Evolutionary conservation across 352 stramenopile genomes (phyloP), one percentile per base, ranked within the genome.

Genomic region (Phytopythium helicoides): DNA sequence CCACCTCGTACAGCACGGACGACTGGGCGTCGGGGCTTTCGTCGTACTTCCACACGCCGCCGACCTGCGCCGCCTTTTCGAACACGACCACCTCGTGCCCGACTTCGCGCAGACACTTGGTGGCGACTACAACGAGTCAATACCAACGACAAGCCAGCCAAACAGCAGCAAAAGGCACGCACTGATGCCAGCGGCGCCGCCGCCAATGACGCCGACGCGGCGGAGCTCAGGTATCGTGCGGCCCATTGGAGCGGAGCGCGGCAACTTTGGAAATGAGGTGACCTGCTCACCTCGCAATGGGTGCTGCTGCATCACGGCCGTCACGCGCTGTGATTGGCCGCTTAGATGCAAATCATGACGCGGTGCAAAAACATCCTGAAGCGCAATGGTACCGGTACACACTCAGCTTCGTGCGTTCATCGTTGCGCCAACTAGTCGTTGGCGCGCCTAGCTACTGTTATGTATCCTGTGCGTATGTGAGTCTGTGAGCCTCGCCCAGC

Each of bases 41-140:
- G 39, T 87, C 70, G 59, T 89, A 93, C 33, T 82, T 87, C 82
- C 82, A 93, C n/a, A 93, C 70, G 18, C 82, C 82, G 5, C 82
- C 82, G n/a, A 83, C 60, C 39, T 73, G 52, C 2, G 49, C 65
- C 28, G 77, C 54, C 56, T 87, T 87, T 50, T 93, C 82, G 42
- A 90, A 89, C 42, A 91, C 70, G 23, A 89, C 62, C 23, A 93
- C 77, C 1, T 78, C 57, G 44, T 89, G 81, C 3, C 81, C 78
- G 9, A 75, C 80, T 0, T 80, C 82, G 5, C 78, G 75, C 41
- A 93, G 64, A 26, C 59, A 77, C 46, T 81, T 88, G 60, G 82
- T 74, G n/a, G 81, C 68, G 52, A 93, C 80, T 93, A 46, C 38
- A 56, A 58, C 33, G 33, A 59, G 21, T 31, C 21, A 23, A 52